Base-by-base conservation (phyloP, 208 protist species). In the Trypanosoma caninum region DNA sequence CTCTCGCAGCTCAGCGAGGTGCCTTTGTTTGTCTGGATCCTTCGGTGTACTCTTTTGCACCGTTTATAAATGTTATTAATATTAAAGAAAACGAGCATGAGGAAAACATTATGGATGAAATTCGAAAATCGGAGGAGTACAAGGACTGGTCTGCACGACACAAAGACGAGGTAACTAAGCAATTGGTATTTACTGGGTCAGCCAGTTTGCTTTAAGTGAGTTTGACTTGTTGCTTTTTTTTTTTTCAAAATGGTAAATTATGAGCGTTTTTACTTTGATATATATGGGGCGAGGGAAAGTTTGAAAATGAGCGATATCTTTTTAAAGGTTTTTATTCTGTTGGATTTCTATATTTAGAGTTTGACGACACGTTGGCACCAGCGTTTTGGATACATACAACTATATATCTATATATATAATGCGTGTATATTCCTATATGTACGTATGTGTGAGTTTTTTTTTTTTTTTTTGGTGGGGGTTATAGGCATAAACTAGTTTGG, bases 101-200 rank as follows among this genome's bases (percentile, higher is more conserved):
- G 37, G 54, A 42, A 2, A 38, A 25, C 28, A 47, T 86, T 0
- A 38, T 42, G 27, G 52, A 56, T 14, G 52, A 56, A n/a, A 61
- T 79, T 16, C 48, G 42, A 1, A n/a, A 52, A 47, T 63, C 67
- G 1, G 40, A 41, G 3, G 31, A 53, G 31, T 82, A 73, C 50
- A 58, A 72, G 25, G 31, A 52, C 9, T 86, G 79, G 74, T 62
- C 60, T 31, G 48, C 38, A 9, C 20, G 37, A 4, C 51, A 74
- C 25, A 65, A 53, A 13, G 59, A 52, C 3, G 62, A 60, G 0
- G 65, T 81, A 3, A 59, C 79, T 53, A 72, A 65, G 20, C 63
- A 75, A 31, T 38, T 78, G 4, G 31, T 53, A 23, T 59, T 58
- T 11, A 69, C 42, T 9, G 74, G 69, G 9, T 34, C 18, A 20